phyloP scores from a whole-genome alignment of 202 grass and related monocot species.

The Setaria italica region DNA sequence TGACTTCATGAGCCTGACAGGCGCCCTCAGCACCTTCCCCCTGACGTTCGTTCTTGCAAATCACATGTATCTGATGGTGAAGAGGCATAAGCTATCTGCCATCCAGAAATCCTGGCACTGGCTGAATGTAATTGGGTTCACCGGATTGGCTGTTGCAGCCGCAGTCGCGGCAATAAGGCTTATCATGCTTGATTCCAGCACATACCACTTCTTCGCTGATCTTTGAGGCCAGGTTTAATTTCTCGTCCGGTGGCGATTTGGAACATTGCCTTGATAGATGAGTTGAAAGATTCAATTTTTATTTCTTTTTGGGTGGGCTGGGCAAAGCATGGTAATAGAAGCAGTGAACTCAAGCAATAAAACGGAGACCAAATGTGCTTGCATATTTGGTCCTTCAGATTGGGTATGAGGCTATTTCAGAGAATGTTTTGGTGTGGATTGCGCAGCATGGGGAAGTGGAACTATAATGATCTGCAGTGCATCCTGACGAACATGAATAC shows the following conservation, averaged over 20 bases:
- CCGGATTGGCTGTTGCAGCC: slow-evolving; percentile 57
- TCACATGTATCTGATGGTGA: slow-evolving; percentile 92
- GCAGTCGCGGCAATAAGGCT: slow-evolving; percentile 83
- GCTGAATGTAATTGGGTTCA: slow-evolving; percentile 82
- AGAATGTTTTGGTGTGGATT: too few relatives aligned
- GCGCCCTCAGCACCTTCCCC: slow-evolving; percentile 90
- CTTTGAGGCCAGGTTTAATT: slow-evolving; percentile 50
- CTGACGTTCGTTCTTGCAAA: slow-evolving; percentile 95
- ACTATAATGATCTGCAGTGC: too few relatives aligned
- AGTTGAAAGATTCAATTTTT: slow-evolving; percentile 10
- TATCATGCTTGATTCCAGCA: slow-evolving; percentile 74
- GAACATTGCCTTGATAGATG: not conserved
- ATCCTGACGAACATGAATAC: too few relatives aligned
- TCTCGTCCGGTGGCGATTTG: not conserved
- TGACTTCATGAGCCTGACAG: slow-evolving; percentile 98
- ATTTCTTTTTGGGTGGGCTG: not conserved
- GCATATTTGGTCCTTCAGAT: too few relatives aligned
- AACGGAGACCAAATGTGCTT: not conserved
- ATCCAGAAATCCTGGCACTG: slow-evolving; percentile 85
- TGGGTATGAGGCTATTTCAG: too few relatives aligned
- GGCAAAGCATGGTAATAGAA: not conserved
- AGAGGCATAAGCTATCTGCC: slow-evolving; percentile 62
- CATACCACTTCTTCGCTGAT: slow-evolving; percentile 93
- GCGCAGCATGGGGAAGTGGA: too few relatives aligned
- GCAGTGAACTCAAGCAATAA: slow-evolving; percentile 20